These are phyloP conservation scores for Pelargonium australe DNA, from an alignment of 441 rosid species.

Conservation along the genomic window DNA sequence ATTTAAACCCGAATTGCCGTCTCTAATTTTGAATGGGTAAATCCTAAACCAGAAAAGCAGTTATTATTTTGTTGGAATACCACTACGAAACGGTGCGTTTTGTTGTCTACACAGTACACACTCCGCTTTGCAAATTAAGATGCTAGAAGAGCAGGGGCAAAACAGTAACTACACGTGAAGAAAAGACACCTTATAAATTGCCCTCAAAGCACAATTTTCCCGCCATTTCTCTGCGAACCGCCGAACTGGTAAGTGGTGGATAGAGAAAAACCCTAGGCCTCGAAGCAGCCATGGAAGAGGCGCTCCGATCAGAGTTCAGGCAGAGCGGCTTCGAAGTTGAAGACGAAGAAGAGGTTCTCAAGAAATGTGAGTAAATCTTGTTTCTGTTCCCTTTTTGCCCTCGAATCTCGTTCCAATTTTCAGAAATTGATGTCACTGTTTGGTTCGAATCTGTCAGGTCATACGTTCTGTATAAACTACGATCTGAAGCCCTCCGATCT, in stretches of 20 bases:
- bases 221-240: slow-evolving; percentile 9
- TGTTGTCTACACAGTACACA: no score
- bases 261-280: slow-evolving; percentile 6
- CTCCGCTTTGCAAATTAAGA: no score
- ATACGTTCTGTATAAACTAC: slow-evolving; percentile 8
- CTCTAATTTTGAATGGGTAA: no score
- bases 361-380: slow-evolving; percentile 3
- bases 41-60: no score
- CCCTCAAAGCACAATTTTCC: slow-evolving; percentile 2
- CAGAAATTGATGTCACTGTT: slow-evolving; percentile 5
- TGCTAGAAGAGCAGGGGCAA: no score
- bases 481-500: slow-evolving; percentile 11
- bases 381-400: slow-evolving; percentile 2
- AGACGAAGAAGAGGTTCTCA: slow-evolving; percentile 10
- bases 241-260: slow-evolving; percentile 1
- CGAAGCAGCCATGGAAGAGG: slow-evolving; percentile 9
- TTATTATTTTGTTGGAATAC: no score
- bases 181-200: no score
- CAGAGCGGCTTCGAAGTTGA: background rate
- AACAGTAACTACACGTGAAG: no score
- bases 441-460: slow-evolving; percentile 10
- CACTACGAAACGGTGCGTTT: no score
- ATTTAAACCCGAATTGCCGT: no score
- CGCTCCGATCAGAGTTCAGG: slow-evolving; percentile 10
- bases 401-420: background rate